Conservation (phyloP, 441 rosid genomes). For the Corymbia citriodora region DNA sequence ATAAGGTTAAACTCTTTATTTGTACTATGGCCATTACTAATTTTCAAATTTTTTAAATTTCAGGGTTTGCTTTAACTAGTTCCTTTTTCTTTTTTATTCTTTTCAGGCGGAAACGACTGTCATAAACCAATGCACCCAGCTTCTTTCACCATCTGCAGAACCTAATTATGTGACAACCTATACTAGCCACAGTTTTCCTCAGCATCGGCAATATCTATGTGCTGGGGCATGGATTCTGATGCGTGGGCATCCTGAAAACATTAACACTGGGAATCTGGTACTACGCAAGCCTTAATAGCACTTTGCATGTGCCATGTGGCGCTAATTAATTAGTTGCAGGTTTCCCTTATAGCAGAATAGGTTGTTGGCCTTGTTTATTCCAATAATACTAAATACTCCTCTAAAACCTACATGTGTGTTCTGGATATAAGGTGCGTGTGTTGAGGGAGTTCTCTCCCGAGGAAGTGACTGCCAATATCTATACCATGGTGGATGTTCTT, state of each 20-base stretch:
- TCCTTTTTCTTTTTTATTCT: not conserved
- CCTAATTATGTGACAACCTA: slow-evolving; percentile 76
- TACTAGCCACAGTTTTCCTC: slow-evolving; percentile 67
- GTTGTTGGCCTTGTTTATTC: not conserved
- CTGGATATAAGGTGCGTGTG: slow-evolving; percentile 48
- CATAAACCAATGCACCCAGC: slow-evolving; percentile 84
- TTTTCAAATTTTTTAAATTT: not conserved
- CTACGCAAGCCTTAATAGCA: not conserved
- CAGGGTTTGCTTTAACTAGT: not conserved
- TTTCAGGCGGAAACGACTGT: slow-evolving; percentile 84
- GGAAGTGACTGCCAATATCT: slow-evolving; percentile 91
- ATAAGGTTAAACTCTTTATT: not conserved
- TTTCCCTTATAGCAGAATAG: not conserved
- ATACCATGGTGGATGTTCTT: slow-evolving; percentile 90
- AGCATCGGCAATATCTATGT: slow-evolving; percentile 82
- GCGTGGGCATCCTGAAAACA: slow-evolving; percentile 87
- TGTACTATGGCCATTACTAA: not conserved
- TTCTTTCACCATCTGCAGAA: slow-evolving; percentile 81
- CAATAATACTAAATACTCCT: not conserved
- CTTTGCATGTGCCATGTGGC: slow-evolving; percentile 3
- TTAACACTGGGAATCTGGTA: slow-evolving; percentile 84
- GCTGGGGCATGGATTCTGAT: slow-evolving; percentile 96
- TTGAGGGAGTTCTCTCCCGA: slow-evolving; percentile 90
- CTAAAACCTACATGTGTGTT: not conserved
- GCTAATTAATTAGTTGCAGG: not conserved